Evolutionary conservation across 2,329 filamentous ascomycete species (phyloP), one percentile per base, ranked within the genome.

Genomic region (Aspergillus intermedius): DNA sequence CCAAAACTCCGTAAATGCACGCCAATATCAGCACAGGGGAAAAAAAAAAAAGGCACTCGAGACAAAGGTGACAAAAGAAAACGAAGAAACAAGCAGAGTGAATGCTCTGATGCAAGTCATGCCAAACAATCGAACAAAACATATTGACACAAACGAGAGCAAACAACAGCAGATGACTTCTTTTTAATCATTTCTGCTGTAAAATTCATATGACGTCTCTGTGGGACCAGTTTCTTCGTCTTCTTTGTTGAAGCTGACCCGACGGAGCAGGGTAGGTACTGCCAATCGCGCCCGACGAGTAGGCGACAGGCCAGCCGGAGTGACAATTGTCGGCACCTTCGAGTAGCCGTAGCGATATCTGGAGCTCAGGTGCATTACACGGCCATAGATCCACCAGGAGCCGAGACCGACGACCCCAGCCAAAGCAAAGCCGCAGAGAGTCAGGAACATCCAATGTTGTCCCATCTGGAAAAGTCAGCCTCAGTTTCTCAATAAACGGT

Each of bases 391-490:
- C 69, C 71, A 77, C 74, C 76, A 80, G 47, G 74, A 62, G 35
- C 67, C 59, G 49, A 76, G 66, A 13, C 77, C 72, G 17, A 78
- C 65, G 21, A 73, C 59, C 39, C 70, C 71, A 22, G 74, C 77
- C 10, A 78, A 53, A 34, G 74, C 50, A 59, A 79, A 79, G 19
- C 77, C 77, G 21, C 73, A 57, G 19, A 76, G 62, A 3, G 78
- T 80, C 13, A 81, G 69, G 48, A 80, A 67, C 51, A 79, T 57
- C 78, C 78, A 81, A 57, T 81, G 75, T 52, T 73, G 72, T 21
- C 75, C 77, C 74, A 81, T 78, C 74, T 73, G 50, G 3, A 32
- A 40, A 41, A 6, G 44, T 12, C 17, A 12, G 15, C 52, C 34
- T 48, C 47, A 15, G 9, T 15, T 44, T 45, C 44, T 32, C 44